Evolutionary conservation across 306 rosid species (phyloP).

Genomic region (Malus sylvestris): DNA sequence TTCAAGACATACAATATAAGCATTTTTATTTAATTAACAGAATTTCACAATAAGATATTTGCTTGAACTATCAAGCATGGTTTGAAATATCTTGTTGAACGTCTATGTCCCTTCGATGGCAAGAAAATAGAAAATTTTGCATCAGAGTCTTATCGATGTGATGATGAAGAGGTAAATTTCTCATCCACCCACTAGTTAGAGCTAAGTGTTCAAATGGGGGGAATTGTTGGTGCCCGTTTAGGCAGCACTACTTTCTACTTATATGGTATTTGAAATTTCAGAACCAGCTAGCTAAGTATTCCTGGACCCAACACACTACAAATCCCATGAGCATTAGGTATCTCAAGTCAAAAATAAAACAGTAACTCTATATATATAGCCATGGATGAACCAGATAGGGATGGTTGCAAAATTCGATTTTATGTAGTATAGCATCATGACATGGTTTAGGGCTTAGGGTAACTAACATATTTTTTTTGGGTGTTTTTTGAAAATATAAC

Average conservation of each 20-base stretch:
- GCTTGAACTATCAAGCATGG: neutral
- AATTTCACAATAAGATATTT: neutral
- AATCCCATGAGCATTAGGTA: neutral
- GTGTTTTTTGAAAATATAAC: no score
- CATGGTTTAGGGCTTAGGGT: no score
- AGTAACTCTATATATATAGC: neutral
- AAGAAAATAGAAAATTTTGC: constrained; percentile 29
- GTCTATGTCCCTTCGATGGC: constrained; percentile 27
- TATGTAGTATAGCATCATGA: no score
- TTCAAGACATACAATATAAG: neutral
- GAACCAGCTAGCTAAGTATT: neutral
- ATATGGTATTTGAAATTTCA: neutral
- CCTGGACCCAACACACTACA: neutral
- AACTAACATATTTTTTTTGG: no score
- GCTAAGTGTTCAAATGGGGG: neutral
- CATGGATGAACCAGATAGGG: neutral
- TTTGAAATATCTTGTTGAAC: constrained; percentile 15
- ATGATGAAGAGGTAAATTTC: constrained; percentile 14
- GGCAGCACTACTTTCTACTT: neutral
- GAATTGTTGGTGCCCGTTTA: neutral
- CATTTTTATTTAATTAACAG: neutral
- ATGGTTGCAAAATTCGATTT: no score
- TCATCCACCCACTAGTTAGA: neutral
- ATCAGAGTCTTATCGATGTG: constrained; percentile 17
- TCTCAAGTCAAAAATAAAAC: neutral